Conservation (phyloP, 768 basidiomycete species). For the Mycena epipterygia region DNA sequence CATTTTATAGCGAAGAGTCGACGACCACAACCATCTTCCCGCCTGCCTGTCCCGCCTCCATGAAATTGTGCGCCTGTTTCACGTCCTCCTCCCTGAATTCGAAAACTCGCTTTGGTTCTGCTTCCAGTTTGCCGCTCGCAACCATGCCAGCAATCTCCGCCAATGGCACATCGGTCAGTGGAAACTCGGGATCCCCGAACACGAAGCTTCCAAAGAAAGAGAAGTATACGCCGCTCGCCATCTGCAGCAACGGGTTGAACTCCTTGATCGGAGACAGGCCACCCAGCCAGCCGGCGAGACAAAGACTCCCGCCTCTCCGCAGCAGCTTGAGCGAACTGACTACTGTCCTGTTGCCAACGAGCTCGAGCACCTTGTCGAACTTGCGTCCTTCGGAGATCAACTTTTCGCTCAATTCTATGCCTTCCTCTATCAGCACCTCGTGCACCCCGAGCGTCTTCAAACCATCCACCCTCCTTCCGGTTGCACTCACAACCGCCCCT, state of each 20-base stretch:
- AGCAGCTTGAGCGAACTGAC: constrained; percentile 35
- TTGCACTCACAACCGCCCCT: constrained; percentile 38
- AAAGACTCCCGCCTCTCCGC: constrained; percentile 31
- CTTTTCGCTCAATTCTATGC: constrained; percentile 10
- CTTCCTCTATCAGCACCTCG: constrained; percentile 30
- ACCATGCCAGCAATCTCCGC: constrained; percentile 25
- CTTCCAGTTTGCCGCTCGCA: constrained; percentile 32
- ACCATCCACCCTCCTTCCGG: constrained; percentile 31
- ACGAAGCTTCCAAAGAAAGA: constrained; percentile 41
- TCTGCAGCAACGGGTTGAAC: constrained; percentile 40
- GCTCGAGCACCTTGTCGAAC: constrained; percentile 39
- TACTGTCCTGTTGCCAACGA: constrained; percentile 39
- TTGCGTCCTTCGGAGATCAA: constrained; percentile 15
- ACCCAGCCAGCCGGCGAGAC: constrained; percentile 40
- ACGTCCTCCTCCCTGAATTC: constrained; percentile 32
- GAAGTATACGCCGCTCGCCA: constrained; percentile 40
- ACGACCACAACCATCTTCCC: constrained; percentile 40
- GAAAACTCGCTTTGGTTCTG: constrained; percentile 34
- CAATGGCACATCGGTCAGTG: constrained; percentile 38
- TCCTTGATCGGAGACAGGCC: constrained; percentile 37
- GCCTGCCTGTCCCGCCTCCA: constrained; percentile 35
- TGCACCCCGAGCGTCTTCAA: constrained; percentile 33
- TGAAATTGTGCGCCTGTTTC: constrained; percentile 34
- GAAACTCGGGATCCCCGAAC: constrained; percentile 38
- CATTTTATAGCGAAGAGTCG: constrained; percentile 11